phyloP scores from a whole-genome alignment of 495 filamentous ascomycete genomes.

The Penicillium roqueforti region DNA sequence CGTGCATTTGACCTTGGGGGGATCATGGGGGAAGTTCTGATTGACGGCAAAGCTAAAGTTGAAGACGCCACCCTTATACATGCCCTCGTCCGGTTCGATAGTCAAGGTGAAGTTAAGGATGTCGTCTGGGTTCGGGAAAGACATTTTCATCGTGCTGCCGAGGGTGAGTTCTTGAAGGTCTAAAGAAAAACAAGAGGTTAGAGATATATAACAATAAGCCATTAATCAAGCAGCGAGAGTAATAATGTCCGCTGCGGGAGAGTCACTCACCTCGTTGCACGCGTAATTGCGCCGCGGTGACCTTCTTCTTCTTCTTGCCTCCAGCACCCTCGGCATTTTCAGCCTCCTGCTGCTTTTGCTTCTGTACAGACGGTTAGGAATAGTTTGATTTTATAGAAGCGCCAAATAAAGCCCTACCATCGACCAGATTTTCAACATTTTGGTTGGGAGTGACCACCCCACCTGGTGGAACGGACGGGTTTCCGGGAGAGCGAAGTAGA shows the following conservation, averaged over 20 bases:
- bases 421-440: slow-evolving; percentile 99
- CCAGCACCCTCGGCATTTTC: slow-evolving; percentile 77
- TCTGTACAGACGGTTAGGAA: slow-evolving; percentile 46
- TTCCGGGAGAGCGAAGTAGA: background rate
- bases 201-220: background rate
- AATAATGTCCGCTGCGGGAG: background rate
- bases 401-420: slow-evolving; percentile 60
- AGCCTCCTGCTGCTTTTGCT: slow-evolving; percentile 86
- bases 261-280: slow-evolving; percentile 78
- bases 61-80: slow-evolving; percentile 90
- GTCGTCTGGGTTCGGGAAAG: slow-evolving; percentile 92
- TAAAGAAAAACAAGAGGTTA: slow-evolving; percentile 28
- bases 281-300: slow-evolving; percentile 90
- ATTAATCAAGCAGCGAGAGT: background rate
- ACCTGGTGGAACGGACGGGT: slow-evolving; percentile 11
- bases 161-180: slow-evolving; percentile 91
- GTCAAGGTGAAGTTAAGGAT: slow-evolving; percentile 93
- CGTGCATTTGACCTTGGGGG: slow-evolving; percentile 94
- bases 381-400: background rate
- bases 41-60: slow-evolving; percentile 88
- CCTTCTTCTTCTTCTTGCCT: slow-evolving; percentile 91
- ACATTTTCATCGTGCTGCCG: slow-evolving; percentile 84
- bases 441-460: slow-evolving; percentile 39
- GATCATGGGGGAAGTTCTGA: slow-evolving; percentile 94
- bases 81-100: slow-evolving; percentile 95